Conservation (phyloP, 2,329 filamentous ascomycete genomes). For the Blastomyces percursus region DNA sequence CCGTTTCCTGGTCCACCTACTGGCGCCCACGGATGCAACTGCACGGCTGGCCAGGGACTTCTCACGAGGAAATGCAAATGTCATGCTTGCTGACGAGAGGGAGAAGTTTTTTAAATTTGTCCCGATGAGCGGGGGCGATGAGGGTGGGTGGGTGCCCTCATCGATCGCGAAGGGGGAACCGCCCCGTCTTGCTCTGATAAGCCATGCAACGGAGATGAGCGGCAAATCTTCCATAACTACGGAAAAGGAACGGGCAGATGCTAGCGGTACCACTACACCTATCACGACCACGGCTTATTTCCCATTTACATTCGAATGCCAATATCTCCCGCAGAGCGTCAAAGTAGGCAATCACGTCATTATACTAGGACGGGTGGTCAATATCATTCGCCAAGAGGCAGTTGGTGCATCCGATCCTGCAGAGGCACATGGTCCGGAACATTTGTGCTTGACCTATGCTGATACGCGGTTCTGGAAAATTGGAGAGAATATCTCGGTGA, state of each 20-base stretch:
- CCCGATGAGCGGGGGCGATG: background rate
- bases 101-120: conserved; percentile 11
- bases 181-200: conserved; percentile 10
- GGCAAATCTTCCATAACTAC: conserved; percentile 13
- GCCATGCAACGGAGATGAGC: conserved; percentile 12
- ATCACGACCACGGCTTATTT: conserved; percentile 23
- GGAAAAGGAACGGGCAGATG: conserved; percentile 9
- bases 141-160: background rate
- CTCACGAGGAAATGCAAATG: conserved; percentile 30
- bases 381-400: conserved; percentile 17
- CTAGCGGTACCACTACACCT: background rate
- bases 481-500: conserved; percentile 23
- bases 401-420: background rate
- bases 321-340: conserved; percentile 26
- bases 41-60: conserved; percentile 32
- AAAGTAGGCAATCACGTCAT: conserved; percentile 33
- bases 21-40: conserved; percentile 26
- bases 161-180: conserved; percentile 12
- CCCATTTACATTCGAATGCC: conserved; percentile 33
- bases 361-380: conserved; percentile 29
- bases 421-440: conserved; percentile 7
- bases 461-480: conserved; percentile 36
- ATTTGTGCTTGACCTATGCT: conserved; percentile 34
- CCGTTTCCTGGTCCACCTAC: conserved; percentile 43
- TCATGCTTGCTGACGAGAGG: conserved; percentile 17